Evolutionary conservation across 495 filamentous ascomycete genomes (phyloP).

Genomic region (Xylaria longipes): DNA sequence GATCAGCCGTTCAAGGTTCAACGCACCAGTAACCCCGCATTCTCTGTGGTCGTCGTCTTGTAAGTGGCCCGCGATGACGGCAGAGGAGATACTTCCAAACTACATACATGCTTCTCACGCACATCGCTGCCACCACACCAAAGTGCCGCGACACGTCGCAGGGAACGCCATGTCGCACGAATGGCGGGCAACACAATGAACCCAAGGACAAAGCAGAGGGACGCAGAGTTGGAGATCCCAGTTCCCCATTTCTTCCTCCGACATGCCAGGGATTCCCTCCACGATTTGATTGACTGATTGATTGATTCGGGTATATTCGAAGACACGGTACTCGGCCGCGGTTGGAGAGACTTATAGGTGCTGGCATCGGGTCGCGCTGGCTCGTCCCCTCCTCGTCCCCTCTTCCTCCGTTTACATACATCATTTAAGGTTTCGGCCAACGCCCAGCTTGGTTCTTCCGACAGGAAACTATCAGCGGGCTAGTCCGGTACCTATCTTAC

Average conservation of each 20-base stretch:
- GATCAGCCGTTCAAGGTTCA: conserved; percentile 22
- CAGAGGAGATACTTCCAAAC: conserved; percentile 23
- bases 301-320: conserved; percentile 22
- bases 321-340: background rate
- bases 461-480: conserved; percentile 10
- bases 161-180: conserved; percentile 6
- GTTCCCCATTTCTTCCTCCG: conserved; percentile 9
- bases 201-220: conserved; percentile 10
- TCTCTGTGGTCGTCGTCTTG: conserved; percentile 25
- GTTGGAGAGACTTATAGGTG: conserved; percentile 14
- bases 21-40: conserved; percentile 24
- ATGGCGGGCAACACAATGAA: conserved; percentile 8
- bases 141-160: conserved; percentile 23
- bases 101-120: conserved; percentile 24
- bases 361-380: conserved; percentile 4
- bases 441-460: conserved; percentile 9
- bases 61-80: conserved; percentile 19
- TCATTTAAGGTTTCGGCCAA: conserved; percentile 24
- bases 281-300: conserved; percentile 14
- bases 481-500: background rate
- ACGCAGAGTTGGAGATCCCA: conserved; percentile 9
- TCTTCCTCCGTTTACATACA: conserved; percentile 2
- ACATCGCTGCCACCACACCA: background rate
- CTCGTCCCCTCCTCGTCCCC: background rate
- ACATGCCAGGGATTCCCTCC: conserved; percentile 7